phyloP scores from a whole-genome alignment of 768 basidiomycete species.

The Cantharellus cinnabarinus region DNA sequence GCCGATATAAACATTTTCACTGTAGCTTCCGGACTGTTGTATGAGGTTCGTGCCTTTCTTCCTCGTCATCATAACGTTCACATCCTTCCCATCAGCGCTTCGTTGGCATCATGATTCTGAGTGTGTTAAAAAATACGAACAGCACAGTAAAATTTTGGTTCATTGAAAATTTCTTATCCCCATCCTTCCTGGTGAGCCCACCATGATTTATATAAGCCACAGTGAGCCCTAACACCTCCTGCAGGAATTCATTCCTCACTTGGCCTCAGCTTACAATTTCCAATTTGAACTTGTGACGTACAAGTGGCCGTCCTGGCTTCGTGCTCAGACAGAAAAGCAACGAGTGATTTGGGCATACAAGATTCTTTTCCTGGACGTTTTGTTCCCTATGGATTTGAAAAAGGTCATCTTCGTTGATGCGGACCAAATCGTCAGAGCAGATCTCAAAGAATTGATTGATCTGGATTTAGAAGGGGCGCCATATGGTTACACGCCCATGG shows the following conservation, averaged over 20 bases:
- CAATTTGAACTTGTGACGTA: slow-evolving; percentile 96
- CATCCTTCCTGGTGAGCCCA: slow-evolving; percentile 65
- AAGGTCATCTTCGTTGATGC: slow-evolving; percentile 99
- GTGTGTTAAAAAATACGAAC: slow-evolving; percentile 84
- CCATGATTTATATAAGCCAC: background rate
- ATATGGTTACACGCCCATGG: slow-evolving; percentile 96
- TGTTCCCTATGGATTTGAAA: slow-evolving; percentile 97
- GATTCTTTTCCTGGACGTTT: slow-evolving; percentile 94
- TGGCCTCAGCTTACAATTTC: slow-evolving; percentile 81
- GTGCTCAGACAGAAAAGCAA: slow-evolving; percentile 94
- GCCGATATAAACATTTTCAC: slow-evolving; percentile 99
- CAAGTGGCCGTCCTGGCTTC: slow-evolving; percentile 97
- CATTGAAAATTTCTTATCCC: slow-evolving; percentile 97
- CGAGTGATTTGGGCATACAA: slow-evolving; percentile 99
- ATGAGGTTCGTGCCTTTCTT: slow-evolving; percentile 41
- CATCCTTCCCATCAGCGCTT: slow-evolving; percentile 42
- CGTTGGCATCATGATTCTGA: slow-evolving; percentile 94
- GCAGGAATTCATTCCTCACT: slow-evolving; percentile 86
- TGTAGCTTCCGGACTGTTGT: slow-evolving; percentile 87
- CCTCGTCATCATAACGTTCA: too few species aligned
- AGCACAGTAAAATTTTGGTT: slow-evolving; percentile 99
- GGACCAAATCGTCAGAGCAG: slow-evolving; percentile 92
- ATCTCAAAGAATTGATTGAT: slow-evolving; percentile 86
- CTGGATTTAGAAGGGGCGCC: slow-evolving; percentile 82
- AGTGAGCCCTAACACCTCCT: background rate